These are phyloP conservation scores for Lactifluus rugatus DNA, from an alignment of 768 basidiomycete genomes.

Conservation along the genomic window DNA sequence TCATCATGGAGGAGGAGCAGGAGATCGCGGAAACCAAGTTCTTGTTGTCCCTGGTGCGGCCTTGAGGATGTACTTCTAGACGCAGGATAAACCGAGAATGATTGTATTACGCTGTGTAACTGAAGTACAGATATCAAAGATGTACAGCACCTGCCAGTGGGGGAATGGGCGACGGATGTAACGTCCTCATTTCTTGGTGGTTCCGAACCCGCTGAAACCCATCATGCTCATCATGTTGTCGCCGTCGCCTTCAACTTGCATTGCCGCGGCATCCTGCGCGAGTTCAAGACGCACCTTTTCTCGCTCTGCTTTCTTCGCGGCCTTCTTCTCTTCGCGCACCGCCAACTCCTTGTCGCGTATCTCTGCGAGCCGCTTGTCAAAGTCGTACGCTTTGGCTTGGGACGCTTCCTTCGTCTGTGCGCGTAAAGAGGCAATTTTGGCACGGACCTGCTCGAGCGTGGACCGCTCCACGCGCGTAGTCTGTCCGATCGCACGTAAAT, in stretches of 20 bases:
- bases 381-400: slow-evolving; percentile 86
- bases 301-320: slow-evolving; percentile 69
- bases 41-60: slow-evolving; percentile 52
- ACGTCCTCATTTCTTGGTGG: slow-evolving; percentile 59
- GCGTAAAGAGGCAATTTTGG: slow-evolving; percentile 77
- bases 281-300: slow-evolving; percentile 61
- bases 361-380: slow-evolving; percentile 79
- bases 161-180: background rate
- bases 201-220: slow-evolving; percentile 88
- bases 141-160: background rate
- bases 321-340: slow-evolving; percentile 63
- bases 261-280: slow-evolving; percentile 36
- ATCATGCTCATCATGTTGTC: slow-evolving; percentile 64
- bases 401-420: slow-evolving; percentile 81
- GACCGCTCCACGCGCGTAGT: slow-evolving; percentile 87
- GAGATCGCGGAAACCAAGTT: slow-evolving; percentile 77
- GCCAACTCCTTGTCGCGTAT: slow-evolving; percentile 65
- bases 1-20: slow-evolving; percentile 80
- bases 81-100: slow-evolving; percentile 1
- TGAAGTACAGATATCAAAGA: slow-evolving; percentile 22
- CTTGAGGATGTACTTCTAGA: slow-evolving; percentile 26
- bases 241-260: slow-evolving; percentile 40
- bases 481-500: slow-evolving; percentile 90
- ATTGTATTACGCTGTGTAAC: slow-evolving; percentile 27
- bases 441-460: slow-evolving; percentile 86